Percentiles rank a stretch among this genome's conserved stretches.
Evolutionary conservation across 225 moss, liverwort and hornwort genomes (phyloP).

Genomic region (Polytrichum commune): DNA sequence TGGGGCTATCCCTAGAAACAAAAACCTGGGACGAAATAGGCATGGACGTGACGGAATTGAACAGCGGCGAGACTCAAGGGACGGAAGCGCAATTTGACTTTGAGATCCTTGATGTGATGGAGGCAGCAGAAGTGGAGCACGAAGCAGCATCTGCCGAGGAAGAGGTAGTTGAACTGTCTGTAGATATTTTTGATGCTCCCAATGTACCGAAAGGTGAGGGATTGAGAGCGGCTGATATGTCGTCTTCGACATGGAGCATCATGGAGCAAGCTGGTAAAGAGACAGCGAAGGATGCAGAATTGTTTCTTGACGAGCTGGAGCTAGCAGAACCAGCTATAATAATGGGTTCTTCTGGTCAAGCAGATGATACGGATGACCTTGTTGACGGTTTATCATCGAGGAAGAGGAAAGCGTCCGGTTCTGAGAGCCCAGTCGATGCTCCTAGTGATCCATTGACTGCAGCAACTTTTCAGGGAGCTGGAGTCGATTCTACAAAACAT

Average conservation of each 20-base stretch:
- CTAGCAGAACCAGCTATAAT: not conserved
- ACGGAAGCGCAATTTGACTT: slow-evolving; percentile 3
- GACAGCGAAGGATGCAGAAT: not conserved
- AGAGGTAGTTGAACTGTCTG: slow-evolving; percentile 9
- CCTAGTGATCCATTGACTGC: not conserved
- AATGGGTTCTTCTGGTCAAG: not conserved
- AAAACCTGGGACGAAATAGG: not conserved
- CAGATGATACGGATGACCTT: not conserved
- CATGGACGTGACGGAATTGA: not conserved
- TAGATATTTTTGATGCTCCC: slow-evolving; percentile 27
- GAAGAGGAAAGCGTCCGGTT: not conserved
- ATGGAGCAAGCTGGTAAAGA: not conserved
- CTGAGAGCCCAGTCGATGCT: not conserved
- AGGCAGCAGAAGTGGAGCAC: not conserved
- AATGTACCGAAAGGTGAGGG: not conserved
- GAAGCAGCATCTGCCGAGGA: not conserved
- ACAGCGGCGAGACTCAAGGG: not conserved
- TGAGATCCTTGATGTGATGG: not conserved
- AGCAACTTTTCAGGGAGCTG: not conserved
- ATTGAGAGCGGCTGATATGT: not conserved
- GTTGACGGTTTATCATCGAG: not conserved
- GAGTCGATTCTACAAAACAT: too few relatives aligned
- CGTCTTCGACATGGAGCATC: not conserved
- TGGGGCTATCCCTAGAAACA: not conserved
- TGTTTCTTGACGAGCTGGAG: not conserved